Conservation (phyloP, 176 grass and related monocot species). For the Phoenix dactylifera region DNA sequence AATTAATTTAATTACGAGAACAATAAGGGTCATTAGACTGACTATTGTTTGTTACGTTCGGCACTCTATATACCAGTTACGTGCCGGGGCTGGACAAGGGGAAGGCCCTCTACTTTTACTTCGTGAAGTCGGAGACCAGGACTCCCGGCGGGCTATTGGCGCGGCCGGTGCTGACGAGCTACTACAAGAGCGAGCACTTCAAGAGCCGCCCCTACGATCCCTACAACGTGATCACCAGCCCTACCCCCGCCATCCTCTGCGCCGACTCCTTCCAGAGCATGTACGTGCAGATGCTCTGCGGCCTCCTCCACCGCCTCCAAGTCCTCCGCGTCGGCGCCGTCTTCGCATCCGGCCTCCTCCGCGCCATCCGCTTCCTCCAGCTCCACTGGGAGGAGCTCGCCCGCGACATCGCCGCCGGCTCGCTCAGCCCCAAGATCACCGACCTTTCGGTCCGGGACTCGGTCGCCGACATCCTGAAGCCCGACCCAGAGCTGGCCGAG, state of each 20-base stretch:
- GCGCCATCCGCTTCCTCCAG: constrained; percentile 20
- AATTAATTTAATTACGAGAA: too few species aligned
- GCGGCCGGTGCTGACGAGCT: constrained; percentile 90
- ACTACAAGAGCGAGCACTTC: constrained; percentile 95
- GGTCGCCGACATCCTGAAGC: constrained; percentile 6
- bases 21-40: too few species aligned
- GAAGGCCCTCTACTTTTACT: constrained; percentile 67
- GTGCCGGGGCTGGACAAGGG: constrained; percentile 21
- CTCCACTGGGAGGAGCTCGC: constrained; percentile 17
- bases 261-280: constrained; percentile 18
- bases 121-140: constrained; percentile 90
- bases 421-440: constrained; percentile 8
- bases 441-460: constrained; percentile 6
- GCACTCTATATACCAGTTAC: constrained; percentile 1
- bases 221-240: constrained; percentile 18
- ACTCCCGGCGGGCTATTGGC: constrained; percentile 76
- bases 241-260: constrained; percentile 19
- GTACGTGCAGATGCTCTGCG: constrained; percentile 23
- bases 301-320: constrained; percentile 18
- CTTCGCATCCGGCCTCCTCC: constrained; percentile 18
- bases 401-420: constrained; percentile 4
- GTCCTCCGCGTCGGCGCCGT: constrained; percentile 15
- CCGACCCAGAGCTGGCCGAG: constrained; percentile 2
- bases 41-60: too few species aligned
- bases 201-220: constrained; percentile 49